Conservation (phyloP, 2,329 filamentous ascomycete species). For the Pseudopithomyces chartarum region DNA sequence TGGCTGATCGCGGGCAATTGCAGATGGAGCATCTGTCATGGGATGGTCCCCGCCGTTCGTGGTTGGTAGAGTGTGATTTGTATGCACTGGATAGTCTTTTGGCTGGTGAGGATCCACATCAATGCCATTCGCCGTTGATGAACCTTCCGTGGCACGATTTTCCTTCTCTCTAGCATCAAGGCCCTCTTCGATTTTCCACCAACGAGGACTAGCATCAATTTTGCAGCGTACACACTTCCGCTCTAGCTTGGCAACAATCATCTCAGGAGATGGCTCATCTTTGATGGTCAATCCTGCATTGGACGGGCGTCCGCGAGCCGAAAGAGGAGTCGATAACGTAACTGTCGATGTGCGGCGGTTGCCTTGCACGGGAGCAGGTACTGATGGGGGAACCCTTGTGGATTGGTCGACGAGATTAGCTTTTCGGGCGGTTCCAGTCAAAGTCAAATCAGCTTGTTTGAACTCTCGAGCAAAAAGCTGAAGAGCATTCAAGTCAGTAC, state of each 20-base stretch:
- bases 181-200: slow-evolving; percentile 47
- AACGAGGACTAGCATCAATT: slow-evolving; percentile 72
- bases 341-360: slow-evolving; percentile 50
- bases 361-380: slow-evolving; percentile 23
- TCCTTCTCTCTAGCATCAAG: slow-evolving; percentile 10
- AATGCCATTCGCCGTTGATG: slow-evolving; percentile 25
- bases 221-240: slow-evolving; percentile 52
- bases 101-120: slow-evolving; percentile 18
- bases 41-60: slow-evolving; percentile 32
- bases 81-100: slow-evolving; percentile 19
- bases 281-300: slow-evolving; percentile 43
- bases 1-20: slow-evolving; percentile 18
- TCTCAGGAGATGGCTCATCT: slow-evolving; percentile 42
- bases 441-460: slow-evolving; percentile 89
- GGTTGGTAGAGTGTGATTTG: slow-evolving; percentile 22
- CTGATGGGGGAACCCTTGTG: slow-evolving; percentile 55
- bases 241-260: slow-evolving; percentile 32
- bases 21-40: slow-evolving; percentile 37
- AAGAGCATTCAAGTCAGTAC: slow-evolving; percentile 75
- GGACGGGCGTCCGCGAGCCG: slow-evolving; percentile 40
- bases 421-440: slow-evolving; percentile 92
- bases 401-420: slow-evolving; percentile 76
- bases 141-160: slow-evolving; percentile 25
- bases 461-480: slow-evolving; percentile 87
- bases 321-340: slow-evolving; percentile 38